Evolutionary conservation across 2,329 filamentous ascomycete genomes (phyloP), one percentile per base, ranked within the genome.

Genomic region (Laburnicola sp.): DNA sequence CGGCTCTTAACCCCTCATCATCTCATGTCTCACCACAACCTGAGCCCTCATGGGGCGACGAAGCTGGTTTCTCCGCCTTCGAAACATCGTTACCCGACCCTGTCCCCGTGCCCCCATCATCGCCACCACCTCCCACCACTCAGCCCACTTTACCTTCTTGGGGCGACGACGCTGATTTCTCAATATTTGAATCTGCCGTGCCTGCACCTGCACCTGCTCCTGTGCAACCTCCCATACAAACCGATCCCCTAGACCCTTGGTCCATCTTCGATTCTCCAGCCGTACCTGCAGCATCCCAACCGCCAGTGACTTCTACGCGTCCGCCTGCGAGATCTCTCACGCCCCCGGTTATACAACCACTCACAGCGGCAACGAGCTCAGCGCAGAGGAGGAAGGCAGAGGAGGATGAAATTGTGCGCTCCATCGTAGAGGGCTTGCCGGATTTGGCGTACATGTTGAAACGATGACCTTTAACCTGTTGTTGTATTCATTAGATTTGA

Each of bases 401-500:
- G 31, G 68, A 72, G 30, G 68, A 71, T 31, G 57, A 61, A 6
- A 46, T 64, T 2, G 59, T 72, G 3, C 48, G 44, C 27, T 43
- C 46, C 0, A 69, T 73, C 34, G 26, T 73, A 25, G 43, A 22
- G 0, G 65, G 59, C 1, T 47, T 73, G 34, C 69, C 70, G 1
- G 58, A 72, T 49, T 54, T 72, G 49, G 49, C 60, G 7, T 72
- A 72, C 36, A 72, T 73, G 70, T 45, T 73, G 27, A 38, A 42
- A 21, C 25, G 44, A 25, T 56, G 34, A 49, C 16, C 16, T 16
- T 16, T 1, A 16, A 16, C 16, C 16, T 16, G 16, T 16, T 16
- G 16, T 16, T 1, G 16, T 16, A 16, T 16, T 16, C 16, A 16
- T 16, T 16, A 16, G 16, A 16, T 16, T 16, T 16, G 16, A 16